Evolutionary conservation across 129 eudicot genomes (phyloP).

Genomic region (Flaveria linearis): DNA sequence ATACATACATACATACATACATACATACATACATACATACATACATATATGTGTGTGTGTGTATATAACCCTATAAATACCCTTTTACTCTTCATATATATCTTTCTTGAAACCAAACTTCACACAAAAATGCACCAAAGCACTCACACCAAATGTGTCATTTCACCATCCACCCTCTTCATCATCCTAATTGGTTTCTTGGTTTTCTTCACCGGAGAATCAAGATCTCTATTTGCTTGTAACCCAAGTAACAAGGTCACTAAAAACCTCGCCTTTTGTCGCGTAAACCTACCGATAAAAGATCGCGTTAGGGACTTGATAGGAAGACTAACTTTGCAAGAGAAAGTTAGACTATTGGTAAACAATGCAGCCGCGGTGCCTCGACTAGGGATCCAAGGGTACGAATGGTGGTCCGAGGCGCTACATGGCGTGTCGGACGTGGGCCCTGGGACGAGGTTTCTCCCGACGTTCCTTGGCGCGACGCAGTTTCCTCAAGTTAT

Average conservation of each 20-base stretch:
- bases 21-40: too few relatives aligned
- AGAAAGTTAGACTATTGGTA: slow-evolving; percentile 64
- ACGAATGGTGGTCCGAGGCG: slow-evolving; percentile 99
- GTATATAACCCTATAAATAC: slow-evolving; percentile 34
- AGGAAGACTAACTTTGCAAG: slow-evolving; percentile 70
- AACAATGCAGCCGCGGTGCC: slow-evolving; percentile 81
- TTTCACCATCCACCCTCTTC: slow-evolving; percentile 35
- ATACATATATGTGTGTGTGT: too few relatives aligned
- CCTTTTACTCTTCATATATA: slow-evolving; percentile 24
- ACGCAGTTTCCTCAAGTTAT: slow-evolving; percentile 95
- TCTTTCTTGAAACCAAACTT: slow-evolving; percentile 28
- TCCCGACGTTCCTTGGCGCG: slow-evolving; percentile 69
- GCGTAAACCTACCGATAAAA: slow-evolving; percentile 45
- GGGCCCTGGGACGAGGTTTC: slow-evolving; percentile 84
- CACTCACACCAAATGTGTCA: slow-evolving; percentile 25
- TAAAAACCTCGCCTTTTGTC: slow-evolving; percentile 56
- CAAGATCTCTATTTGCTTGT: slow-evolving; percentile 80
- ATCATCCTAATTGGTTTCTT: slow-evolving; percentile 27
- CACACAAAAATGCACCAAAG: slow-evolving; percentile 37
- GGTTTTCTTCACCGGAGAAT: slow-evolving; percentile 27
- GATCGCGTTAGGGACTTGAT: slow-evolving; percentile 68
- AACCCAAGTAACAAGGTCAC: slow-evolving; percentile 60
- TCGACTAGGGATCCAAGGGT: slow-evolving; percentile 72
- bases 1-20: too few relatives aligned
- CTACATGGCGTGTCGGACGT: slow-evolving; percentile 89